These are phyloP conservation scores for Rutstroemia sp. DNA, from an alignment of 2,329 filamentous ascomycete genomes.

Conservation along the genomic window DNA sequence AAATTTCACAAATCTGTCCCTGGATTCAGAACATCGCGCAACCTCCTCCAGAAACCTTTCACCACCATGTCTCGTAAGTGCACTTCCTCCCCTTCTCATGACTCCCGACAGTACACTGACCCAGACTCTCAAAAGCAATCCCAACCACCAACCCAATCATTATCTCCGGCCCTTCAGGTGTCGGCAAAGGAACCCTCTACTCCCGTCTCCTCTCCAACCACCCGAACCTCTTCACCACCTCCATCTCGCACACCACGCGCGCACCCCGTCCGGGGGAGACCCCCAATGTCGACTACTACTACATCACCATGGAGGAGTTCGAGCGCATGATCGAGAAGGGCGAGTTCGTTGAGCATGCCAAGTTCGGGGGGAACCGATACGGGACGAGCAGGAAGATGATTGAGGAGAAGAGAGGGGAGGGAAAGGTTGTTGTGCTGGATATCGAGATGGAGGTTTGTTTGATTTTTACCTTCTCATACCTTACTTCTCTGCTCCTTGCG, in stretches of 20 bases:
- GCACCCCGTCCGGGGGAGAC: constrained; percentile 66
- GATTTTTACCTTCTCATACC: background rate
- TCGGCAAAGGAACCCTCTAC: constrained; percentile 76
- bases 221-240: constrained; percentile 49
- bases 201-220: constrained; percentile 57
- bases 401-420: constrained; percentile 58
- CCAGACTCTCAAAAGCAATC: constrained; percentile 7
- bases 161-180: constrained; percentile 72
- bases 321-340: constrained; percentile 56
- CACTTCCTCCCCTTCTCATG: constrained; percentile 2
- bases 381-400: constrained; percentile 78
- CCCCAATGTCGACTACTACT: constrained; percentile 77
- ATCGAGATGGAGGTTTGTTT: constrained; percentile 84
- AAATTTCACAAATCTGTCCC: background rate
- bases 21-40: background rate
- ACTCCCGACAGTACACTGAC: background rate
- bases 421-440: constrained; percentile 74
- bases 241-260: constrained; percentile 73
- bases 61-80: constrained; percentile 19
- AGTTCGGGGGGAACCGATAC: constrained; percentile 81
- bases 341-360: constrained; percentile 77
- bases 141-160: constrained; percentile 49
- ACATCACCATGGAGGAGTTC: constrained; percentile 60
- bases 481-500: background rate
- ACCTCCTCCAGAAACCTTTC: background rate